Evolutionary conservation across 768 basidiomycete genomes (phyloP).

Genomic region (Tephrocybe sp.): DNA sequence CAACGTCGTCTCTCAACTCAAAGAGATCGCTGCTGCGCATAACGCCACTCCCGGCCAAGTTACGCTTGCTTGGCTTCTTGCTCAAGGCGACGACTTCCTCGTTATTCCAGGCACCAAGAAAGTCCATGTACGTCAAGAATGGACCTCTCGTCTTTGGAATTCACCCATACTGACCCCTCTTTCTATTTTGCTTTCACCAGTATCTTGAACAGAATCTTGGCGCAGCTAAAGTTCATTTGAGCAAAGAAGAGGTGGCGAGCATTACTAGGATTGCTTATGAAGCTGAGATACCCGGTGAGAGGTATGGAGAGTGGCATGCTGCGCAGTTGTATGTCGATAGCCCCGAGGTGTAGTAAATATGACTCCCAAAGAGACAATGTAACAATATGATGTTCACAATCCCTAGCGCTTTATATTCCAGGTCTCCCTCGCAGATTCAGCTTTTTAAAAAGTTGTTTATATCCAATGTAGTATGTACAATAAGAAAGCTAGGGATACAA

Average conservation of each 20-base stretch:
- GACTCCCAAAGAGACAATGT: too few species aligned
- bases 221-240: conserved; percentile 24
- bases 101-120: conserved; percentile 43
- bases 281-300: conserved; percentile 24
- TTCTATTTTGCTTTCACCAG: too few species aligned
- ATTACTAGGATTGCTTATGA: conserved; percentile 27
- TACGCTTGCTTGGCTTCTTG: conserved; percentile 42
- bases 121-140: conserved; percentile 22
- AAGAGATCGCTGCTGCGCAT: conserved; percentile 29
- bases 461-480: too few species aligned
- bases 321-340: conserved; percentile 14
- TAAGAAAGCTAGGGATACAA: too few species aligned
- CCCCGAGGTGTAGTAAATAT: conserved; percentile 8
- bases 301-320: conserved; percentile 13
- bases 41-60: conserved; percentile 39
- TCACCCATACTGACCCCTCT: not conserved
- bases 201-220: conserved; percentile 38
- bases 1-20: conserved; percentile 29
- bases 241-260: conserved; percentile 24
- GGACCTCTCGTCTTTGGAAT: not conserved
- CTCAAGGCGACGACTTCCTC: conserved; percentile 39
- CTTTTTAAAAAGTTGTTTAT: too few species aligned
- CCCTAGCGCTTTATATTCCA: too few species aligned
- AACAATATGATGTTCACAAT: too few species aligned
- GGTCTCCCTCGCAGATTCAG: too few species aligned